Conservation (phyloP, 257 asterid genomes). For the Nicotiana attenuata region DNA sequence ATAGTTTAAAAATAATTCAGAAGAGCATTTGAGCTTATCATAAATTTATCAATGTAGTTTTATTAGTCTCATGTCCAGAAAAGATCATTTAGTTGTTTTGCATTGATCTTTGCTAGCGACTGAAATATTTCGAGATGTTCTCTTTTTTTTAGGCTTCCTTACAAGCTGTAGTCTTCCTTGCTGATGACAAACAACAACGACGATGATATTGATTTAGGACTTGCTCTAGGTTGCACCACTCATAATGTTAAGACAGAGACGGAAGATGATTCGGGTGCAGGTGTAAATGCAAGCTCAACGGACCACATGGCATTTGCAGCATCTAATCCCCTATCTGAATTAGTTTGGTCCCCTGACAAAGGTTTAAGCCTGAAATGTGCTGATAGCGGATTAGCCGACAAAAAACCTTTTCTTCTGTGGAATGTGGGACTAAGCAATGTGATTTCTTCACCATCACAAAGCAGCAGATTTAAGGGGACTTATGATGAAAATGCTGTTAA, state of each 20-base stretch:
- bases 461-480: slow-evolving; percentile 22
- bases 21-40: no score
- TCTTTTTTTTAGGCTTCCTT: slow-evolving; percentile 16
- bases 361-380: slow-evolving; percentile 62
- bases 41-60: background rate
- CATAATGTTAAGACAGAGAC: slow-evolving; percentile 18
- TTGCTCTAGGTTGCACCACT: slow-evolving; percentile 37
- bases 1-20: background rate
- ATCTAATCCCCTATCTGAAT: slow-evolving; percentile 60
- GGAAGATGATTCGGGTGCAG: slow-evolving; percentile 54
- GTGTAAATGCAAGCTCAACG: slow-evolving; percentile 70
- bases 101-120: background rate
- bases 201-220: slow-evolving; percentile 40
- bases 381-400: slow-evolving; percentile 23
- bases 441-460: slow-evolving; percentile 22
- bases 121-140: background rate
- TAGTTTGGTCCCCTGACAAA: slow-evolving; percentile 64
- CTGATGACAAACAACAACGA: slow-evolving; percentile 29
- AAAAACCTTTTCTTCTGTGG: slow-evolving; percentile 34
- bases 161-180: background rate
- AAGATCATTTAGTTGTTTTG: background rate
- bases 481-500: slow-evolving; percentile 20
- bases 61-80: background rate
- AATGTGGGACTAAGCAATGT: slow-evolving; percentile 27
- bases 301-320: slow-evolving; percentile 44